Evolutionary conservation across 257 asterid genomes (phyloP), one percentile per base, ranked within the genome.

Genomic region (Lycium ferocissimum): DNA sequence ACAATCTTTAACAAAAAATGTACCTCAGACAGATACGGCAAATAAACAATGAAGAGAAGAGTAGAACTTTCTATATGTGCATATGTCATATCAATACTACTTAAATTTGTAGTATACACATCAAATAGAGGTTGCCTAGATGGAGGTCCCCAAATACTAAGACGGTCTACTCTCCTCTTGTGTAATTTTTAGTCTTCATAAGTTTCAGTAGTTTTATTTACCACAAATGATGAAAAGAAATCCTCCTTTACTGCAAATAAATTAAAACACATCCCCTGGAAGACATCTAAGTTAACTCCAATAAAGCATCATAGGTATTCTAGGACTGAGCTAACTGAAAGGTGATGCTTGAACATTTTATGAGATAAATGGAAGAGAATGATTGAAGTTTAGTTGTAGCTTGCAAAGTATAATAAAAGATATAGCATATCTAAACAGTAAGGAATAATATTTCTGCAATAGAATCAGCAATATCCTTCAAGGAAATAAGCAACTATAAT

Each of bases 61-160:
- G 45, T 12, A 13, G 11, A 26, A 51, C 13, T 51, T 76, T 20
- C 81, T 22, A 8, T 51, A 0, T 22, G 63, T 22, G 11, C 5
- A 18, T 53, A 4, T 49, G 43, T 26, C 81, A 75, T 49, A 75
- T 51, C 45, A 76, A 22, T 76, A 76, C 14, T 49, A 75, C 62
- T 22, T 13, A 20, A 49, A 22, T 43, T 49, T 14, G 12, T 7
- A 76, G 8, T 13, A 26, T 51, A 22, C 10, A 76, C 63, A 76
- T 14, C 82, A 76, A 76, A 76, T 51, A 0, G 33, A 26, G 33
- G 33, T 26, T 76, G 37, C 56, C 81, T 20, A 75, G 20, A 47
- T 73, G 47, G 81, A 73, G 58, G 61, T 73, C 22, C 26, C 81
- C 33, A 49, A 76, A 51, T 49, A 38, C 78, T 38, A 70, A 70